Conservation (phyloP, 73 alveolate species). For the Paramecium tetraurelia region DNA sequence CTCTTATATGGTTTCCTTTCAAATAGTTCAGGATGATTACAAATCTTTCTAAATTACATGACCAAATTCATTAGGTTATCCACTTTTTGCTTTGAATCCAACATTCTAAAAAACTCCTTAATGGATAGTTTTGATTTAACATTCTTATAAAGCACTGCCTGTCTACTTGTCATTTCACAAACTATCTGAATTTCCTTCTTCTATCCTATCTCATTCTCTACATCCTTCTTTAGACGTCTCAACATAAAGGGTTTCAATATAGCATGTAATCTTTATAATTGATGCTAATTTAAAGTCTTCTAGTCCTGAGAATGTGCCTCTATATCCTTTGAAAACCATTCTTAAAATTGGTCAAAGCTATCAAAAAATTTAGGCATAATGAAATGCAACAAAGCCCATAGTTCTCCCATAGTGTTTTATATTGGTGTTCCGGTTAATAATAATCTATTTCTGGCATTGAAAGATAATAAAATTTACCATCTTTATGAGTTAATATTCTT, state of each 20-base stretch:
- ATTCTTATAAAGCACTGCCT: conserved; percentile 85
- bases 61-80: conserved; percentile 96
- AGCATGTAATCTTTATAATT: conserved; percentile 92
- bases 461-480: conserved; percentile 89
- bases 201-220: conserved; percentile 95
- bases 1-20: conserved; percentile 92
- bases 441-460: conserved; percentile 93
- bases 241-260: conserved; percentile 98
- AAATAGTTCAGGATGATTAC: conserved; percentile 97
- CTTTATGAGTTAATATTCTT: conserved; percentile 91
- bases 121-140: conserved; percentile 87
- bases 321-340: conserved; percentile 98
- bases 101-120: conserved; percentile 88
- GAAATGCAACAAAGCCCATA: conserved; percentile 99
- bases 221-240: conserved; percentile 93
- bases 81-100: conserved; percentile 89
- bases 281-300: conserved; percentile 90
- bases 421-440: conserved; percentile 98
- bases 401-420: conserved; percentile 98
- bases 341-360: conserved; percentile 96
- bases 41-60: conserved; percentile 95
- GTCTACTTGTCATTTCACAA: conserved; percentile 95
- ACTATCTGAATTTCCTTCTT: conserved; percentile 85
- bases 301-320: conserved; percentile 93
- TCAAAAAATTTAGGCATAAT: conserved; percentile 98